phyloP scores from a whole-genome alignment of 768 basidiomycete species.

The Lactarius vividus region DNA sequence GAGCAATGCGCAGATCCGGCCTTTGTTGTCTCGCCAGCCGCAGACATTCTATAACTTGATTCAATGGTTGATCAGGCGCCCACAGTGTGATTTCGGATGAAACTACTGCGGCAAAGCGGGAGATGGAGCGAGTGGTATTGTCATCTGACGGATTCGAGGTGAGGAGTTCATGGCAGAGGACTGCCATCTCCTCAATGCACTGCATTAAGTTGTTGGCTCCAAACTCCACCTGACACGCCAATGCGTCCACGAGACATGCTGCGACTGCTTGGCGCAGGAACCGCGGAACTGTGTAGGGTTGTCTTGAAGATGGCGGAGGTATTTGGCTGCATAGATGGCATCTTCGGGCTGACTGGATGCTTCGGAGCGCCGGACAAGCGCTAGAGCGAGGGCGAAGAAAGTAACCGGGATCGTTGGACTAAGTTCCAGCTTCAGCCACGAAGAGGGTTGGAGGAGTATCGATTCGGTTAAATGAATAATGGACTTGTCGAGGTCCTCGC shows the following conservation, averaged over 20 bases:
- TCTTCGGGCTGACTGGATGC: neutral
- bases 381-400: neutral
- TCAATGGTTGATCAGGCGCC: too few relatives aligned
- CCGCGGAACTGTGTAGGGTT: neutral
- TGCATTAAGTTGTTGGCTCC: neutral
- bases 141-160: too few relatives aligned
- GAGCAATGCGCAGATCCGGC: too few relatives aligned
- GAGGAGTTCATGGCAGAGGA: too few relatives aligned
- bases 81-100: too few relatives aligned
- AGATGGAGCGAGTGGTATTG: too few relatives aligned
- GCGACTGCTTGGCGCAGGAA: neutral
- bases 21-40: too few relatives aligned
- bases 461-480: neutral
- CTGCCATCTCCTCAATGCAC: neutral
- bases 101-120: too few relatives aligned
- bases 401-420: rapidly evolving
- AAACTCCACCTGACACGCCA: neutral
- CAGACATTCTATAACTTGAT: too few relatives aligned
- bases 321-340: neutral
- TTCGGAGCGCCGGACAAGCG: neutral
- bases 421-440: neutral
- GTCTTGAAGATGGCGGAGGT: neutral
- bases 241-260: neutral
- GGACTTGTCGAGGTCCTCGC: too few relatives aligned
- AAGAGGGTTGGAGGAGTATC: neutral